Conservation (phyloP, 768 basidiomycete species). For the Xerocomus brunneocitrinus region DNA sequence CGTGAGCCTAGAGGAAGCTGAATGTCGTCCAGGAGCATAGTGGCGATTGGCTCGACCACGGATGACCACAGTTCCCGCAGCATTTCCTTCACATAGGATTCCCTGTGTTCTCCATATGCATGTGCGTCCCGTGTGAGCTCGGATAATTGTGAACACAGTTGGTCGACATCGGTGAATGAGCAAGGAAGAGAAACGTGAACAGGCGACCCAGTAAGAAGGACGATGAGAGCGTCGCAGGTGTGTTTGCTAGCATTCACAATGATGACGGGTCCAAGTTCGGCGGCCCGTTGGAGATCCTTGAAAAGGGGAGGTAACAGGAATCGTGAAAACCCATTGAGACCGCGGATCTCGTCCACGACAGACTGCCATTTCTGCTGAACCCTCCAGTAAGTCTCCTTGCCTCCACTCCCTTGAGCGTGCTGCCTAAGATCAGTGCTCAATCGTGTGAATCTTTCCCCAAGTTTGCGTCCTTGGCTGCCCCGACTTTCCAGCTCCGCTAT, state of each 20-base stretch:
- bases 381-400: background rate
- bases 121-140: background rate
- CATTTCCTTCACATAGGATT: background rate
- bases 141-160: background rate
- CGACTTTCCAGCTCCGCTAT: background rate
- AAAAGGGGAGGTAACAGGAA: background rate
- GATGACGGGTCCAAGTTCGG: background rate
- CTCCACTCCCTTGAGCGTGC: background rate
- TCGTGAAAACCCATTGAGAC: background rate
- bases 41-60: background rate
- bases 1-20: background rate
- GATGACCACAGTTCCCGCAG: background rate
- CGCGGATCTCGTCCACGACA: background rate
- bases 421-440: background rate
- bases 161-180: background rate
- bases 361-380: background rate
- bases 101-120: background rate
- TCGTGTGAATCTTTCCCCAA: background rate
- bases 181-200: background rate
- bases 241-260: background rate
- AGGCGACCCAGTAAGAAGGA: background rate
- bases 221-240: background rate
- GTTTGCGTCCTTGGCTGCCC: background rate
- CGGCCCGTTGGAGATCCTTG: background rate
- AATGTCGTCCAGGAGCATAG: background rate